Base-by-base conservation (phyloP, 2,329 filamentous ascomycete species). In the Sclerotinia subarctica region DNA sequence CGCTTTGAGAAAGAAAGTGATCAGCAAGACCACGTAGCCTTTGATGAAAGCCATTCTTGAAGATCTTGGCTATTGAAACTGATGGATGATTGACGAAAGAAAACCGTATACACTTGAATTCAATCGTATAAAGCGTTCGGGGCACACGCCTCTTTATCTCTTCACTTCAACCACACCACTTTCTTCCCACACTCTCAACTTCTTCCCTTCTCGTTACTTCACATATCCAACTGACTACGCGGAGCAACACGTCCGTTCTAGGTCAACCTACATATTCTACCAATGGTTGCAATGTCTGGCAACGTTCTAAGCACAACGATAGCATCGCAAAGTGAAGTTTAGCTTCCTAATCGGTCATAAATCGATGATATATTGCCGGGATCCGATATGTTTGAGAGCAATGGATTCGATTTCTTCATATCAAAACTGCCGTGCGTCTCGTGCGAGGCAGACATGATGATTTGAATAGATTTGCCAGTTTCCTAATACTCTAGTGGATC, bases 1-100 rank as follows among this genome's bases (percentile, higher is more conserved):
- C 5, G 69, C 47, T 29, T 38, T 24, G 38, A 73, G 57, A 11
- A 53, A n/a, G 7, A 58, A 44, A 29, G 57, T 68, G 46, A 65
- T 62, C 17, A 71, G 17, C 19, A 70, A 66, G 13, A 69, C 38
- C 19, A 59, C 5, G 6, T 69, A 47, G 32, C 26, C 32, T 21
- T n/a, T 52, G 4, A 24, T 44, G 21, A 42, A 29, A 35, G 19
- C 19, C 65, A 67, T 67, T 3, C 19, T 46, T n/a, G 19, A 44
- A 42, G 8, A 26, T 51, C 8, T 26, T 59, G 7, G 63, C 29
- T 66, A n/a, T 59, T 29, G 24, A 65, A 32, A 42, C 26, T 49
- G 52, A 24, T 24, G 19, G 29, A 10, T n/a, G 21, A 11, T 51
- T 51, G 24, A 10, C 10, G 29, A 19, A 49, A 4, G 2, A 38